These are phyloP conservation scores for Entelexis paramagnoliae DNA, from an alignment of 1,139 yeast genomes.

Conservation along the genomic window DNA sequence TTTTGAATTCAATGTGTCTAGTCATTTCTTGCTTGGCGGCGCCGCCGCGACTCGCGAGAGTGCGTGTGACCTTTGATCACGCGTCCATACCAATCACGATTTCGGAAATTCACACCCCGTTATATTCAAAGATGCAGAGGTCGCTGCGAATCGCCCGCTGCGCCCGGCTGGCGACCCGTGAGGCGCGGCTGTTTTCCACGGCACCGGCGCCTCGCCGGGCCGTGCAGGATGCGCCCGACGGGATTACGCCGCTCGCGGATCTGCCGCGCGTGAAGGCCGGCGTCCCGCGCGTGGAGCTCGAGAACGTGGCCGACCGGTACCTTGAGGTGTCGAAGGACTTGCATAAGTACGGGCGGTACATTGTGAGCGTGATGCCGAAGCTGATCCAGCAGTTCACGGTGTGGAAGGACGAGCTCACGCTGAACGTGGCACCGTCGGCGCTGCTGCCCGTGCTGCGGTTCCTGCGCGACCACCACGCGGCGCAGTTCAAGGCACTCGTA, in stretches of 20 bases:
- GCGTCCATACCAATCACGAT: constrained; percentile 11
- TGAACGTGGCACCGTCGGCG: constrained; percentile 69
- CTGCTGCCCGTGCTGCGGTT: constrained; percentile 59
- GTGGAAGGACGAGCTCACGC: constrained; percentile 80
- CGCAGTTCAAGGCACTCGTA: constrained; percentile 68
- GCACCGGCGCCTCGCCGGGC: constrained; percentile 7
- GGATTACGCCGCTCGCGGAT: constrained; percentile 27
- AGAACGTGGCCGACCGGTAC: constrained; percentile 70
- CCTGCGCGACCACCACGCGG: constrained; percentile 66
- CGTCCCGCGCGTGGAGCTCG: constrained; percentile 37
- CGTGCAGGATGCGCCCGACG: constrained; percentile 29
- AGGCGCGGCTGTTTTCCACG: constrained; percentile 8
- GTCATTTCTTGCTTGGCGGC: too few relatives aligned
- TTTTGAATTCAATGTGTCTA: too few relatives aligned
- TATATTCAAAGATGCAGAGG: constrained; percentile 13
- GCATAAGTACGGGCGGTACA: constrained; percentile 72
- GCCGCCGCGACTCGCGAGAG: too few relatives aligned
- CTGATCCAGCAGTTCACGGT: constrained; percentile 75
- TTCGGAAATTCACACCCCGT: constrained; percentile 4
- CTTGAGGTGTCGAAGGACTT: constrained; percentile 59
- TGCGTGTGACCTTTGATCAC: constrained; percentile 4
- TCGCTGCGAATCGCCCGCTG: constrained; percentile 10
- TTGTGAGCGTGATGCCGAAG: constrained; percentile 72
- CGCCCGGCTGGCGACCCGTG: constrained; percentile 2
- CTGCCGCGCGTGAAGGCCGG: constrained; percentile 29